Evolutionary conservation across 148 eudicot genomes (phyloP).

Genomic region (Suaeda aralocaspica): DNA sequence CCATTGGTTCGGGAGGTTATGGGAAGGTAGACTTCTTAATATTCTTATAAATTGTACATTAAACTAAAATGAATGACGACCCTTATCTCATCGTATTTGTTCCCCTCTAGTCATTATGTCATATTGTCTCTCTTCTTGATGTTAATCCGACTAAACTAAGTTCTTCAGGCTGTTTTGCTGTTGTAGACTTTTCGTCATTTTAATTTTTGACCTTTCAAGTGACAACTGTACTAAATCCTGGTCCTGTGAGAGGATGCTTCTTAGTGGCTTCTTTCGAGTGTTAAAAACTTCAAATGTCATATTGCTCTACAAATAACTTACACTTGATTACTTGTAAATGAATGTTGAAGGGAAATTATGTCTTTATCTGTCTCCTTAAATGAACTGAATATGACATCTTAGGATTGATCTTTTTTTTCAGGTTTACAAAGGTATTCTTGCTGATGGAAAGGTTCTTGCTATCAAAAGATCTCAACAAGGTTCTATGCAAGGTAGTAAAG

Average conservation of each 20-base stretch:
- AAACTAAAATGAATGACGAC: neutral
- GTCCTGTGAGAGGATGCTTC: neutral
- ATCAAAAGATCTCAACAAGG: conserved; percentile 76
- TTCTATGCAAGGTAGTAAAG: conserved; percentile 70
- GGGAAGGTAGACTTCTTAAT: conserved; percentile 50
- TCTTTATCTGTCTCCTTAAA: neutral
- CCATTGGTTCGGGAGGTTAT: conserved; percentile 76
- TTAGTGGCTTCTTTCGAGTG: neutral
- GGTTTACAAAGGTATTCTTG: conserved; percentile 74
- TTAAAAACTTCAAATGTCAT: neutral
- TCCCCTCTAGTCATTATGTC: neutral
- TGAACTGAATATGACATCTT: no score
- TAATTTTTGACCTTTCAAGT: neutral
- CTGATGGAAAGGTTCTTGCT: conserved; percentile 57
- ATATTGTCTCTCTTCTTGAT: neutral
- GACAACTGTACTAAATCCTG: neutral
- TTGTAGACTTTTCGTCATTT: neutral
- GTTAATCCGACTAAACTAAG: neutral
- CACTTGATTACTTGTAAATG: no score
- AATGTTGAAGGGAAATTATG: neutral
- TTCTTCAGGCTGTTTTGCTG: no score
- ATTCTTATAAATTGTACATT: neutral
- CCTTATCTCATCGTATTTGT: neutral
- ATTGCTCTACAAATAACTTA: no score
- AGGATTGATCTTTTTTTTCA: conserved; percentile 14